Evolutionary conservation across 495 filamentous ascomycete genomes (phyloP), one percentile per base, ranked within the genome.

Genomic region (Aspergillus carlsbadensis): DNA sequence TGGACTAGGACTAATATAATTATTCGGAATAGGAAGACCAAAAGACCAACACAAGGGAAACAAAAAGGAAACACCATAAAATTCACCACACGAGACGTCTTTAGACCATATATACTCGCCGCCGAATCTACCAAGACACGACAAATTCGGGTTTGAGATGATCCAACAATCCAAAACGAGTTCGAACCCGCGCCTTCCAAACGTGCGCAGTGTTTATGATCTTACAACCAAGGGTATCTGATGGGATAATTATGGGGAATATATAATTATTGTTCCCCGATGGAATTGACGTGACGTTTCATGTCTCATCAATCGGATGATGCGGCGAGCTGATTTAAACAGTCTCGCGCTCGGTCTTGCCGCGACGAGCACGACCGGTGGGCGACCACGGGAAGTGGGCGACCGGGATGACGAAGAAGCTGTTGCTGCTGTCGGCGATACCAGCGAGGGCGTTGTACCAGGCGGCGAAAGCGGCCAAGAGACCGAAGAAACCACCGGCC

Each of bases 361-460:
- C 69, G 52, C 58, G 54, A 48, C 54, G 63, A 73, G 84, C 76
- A 60, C 86, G 87, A 40, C 87, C 92, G 77, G 90, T 92, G 65
- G 90, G 88, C 33, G 88, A 92, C 94, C 94, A 97, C 36, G 93
- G 94, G 84, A 98, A 96, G 84, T 97, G 94, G 60, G 86, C 84
- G 63, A 97, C 94, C 51, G 92, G 92, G 62, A 96, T 80, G 68
- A 94, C 81, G 84, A 98, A 96, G 89, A 98, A 98, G 72, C 90
- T 93, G 82, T 88, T 91, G 77, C 78, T 82, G 56, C 71, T 78
- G 65, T 98, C 94, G 57, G 87, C 89, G 64, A 98, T 87, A 91
- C 94, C 93, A 43, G 92, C 94, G 56, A 96, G 80, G 31, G 94
- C 93, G 69, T 97, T 96, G 76, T 96, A 97, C 94, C 93, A 97